Conservation (phyloP, 2,329 filamentous ascomycete genomes). For the Colletotrichum falcatum region DNA sequence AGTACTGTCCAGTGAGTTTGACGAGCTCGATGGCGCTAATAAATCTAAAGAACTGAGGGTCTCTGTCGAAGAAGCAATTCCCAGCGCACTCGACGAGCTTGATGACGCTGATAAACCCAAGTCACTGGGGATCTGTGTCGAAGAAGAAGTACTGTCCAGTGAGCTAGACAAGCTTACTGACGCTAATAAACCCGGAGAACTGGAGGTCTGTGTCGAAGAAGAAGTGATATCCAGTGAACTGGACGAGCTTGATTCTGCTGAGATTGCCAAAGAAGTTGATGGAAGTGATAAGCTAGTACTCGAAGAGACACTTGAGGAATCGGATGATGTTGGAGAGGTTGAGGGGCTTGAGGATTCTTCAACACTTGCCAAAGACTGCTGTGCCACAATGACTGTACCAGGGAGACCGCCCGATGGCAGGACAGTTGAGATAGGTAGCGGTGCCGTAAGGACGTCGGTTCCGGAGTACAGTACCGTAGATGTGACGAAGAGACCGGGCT, state of each 20-base stretch:
- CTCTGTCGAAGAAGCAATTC: too few species aligned
- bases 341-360: neutral
- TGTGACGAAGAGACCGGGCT: slow-evolving; percentile 1
- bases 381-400: slow-evolving; percentile 7
- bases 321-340: neutral
- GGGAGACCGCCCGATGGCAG: slow-evolving; percentile 2
- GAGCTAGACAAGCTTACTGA: neutral
- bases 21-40: too few species aligned
- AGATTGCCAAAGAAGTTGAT: neutral
- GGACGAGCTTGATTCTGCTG: neutral
- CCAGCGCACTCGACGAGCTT: too few species aligned
- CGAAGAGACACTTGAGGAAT: neutral
- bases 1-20: neutral
- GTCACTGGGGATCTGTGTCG: too few species aligned
- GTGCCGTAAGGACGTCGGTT: neutral
- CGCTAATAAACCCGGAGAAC: too few species aligned
- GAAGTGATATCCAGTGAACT: neutral
- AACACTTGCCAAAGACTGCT: neutral
- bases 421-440: slow-evolving; percentile 7
- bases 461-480: slow-evolving; percentile 7
- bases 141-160: too few species aligned
- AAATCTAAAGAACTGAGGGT: too few species aligned
- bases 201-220: neutral
- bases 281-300: neutral
- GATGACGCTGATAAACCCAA: too few species aligned